These are phyloP conservation scores for Chlorella sorokiniana DNA, from an alignment of 139 green algal species.

Conservation along the genomic window DNA sequence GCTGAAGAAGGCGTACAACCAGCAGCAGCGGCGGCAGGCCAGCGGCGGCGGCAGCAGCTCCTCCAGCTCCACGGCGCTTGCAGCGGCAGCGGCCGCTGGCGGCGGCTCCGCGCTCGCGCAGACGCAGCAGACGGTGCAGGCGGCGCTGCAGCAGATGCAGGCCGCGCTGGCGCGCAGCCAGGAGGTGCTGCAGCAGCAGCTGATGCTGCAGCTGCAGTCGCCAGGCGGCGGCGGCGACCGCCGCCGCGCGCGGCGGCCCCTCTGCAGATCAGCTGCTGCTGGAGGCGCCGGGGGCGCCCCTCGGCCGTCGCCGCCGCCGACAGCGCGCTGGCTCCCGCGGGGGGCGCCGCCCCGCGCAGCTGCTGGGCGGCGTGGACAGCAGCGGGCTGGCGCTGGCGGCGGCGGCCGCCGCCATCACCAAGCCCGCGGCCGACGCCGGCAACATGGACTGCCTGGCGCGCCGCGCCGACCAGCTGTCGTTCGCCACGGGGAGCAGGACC, in stretches of 20 bases:
- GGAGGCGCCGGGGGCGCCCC: neutral
- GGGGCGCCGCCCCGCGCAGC: neutral
- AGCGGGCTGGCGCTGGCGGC: constrained; percentile 22
- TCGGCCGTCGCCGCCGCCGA: neutral
- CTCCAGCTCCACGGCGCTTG: too few relatives aligned
- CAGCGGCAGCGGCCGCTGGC: neutral
- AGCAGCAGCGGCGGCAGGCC: constrained; percentile 33
- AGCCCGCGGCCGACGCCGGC: constrained; percentile 7
- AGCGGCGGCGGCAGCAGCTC: neutral
- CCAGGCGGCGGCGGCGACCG: neutral
- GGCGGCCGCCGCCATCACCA: constrained; percentile 19
- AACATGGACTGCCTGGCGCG: constrained; percentile 53
- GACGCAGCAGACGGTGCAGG: constrained; percentile 45
- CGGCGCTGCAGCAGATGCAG: constrained; percentile 40
- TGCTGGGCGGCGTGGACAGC: constrained; percentile 5
- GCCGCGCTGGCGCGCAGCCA: constrained; percentile 39
- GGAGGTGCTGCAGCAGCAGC: constrained; percentile 45
- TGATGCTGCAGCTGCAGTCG: constrained; percentile 39
- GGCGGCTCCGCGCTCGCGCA: constrained; percentile 10
- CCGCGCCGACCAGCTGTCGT: constrained; percentile 53
- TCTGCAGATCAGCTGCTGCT: neutral
- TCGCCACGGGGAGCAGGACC: constrained; percentile 58
- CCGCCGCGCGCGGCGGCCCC: neutral
- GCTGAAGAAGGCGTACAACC: constrained; percentile 56
- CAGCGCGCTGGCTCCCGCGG: neutral